phyloP scores from a whole-genome alignment of 2,329 filamentous ascomycete genomes.

The Verticillium isaacii region DNA sequence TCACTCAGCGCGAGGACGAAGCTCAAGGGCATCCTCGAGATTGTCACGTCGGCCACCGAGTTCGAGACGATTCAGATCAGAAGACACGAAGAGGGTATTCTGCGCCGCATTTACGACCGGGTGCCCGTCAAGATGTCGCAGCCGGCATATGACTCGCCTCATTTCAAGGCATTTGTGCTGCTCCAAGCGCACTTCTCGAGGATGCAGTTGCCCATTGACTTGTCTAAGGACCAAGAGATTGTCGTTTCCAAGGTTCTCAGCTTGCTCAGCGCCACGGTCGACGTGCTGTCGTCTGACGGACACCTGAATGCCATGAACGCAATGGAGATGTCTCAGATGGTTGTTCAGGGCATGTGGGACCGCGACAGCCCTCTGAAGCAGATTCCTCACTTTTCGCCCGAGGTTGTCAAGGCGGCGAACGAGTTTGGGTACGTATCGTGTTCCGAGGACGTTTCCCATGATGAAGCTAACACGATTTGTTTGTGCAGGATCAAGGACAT shows the following conservation, averaged over 20 bases:
- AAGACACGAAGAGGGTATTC: conserved; percentile 81
- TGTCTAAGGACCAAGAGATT: conserved; percentile 91
- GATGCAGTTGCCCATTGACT: conserved; percentile 92
- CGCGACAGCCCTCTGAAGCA: conserved; percentile 95
- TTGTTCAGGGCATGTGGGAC: conserved; percentile 98
- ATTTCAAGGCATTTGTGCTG: conserved; percentile 98
- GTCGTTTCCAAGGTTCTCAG: conserved; percentile 81
- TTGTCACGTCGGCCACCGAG: conserved; percentile 93
- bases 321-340: conserved; percentile 99
- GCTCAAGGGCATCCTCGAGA: conserved; percentile 94
- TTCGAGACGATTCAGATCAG: conserved; percentile 94
- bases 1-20: conserved; percentile 86
- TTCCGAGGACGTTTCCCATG: neutral
- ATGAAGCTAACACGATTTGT: neutral
- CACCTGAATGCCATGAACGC: conserved; percentile 96
- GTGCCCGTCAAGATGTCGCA: conserved; percentile 94
- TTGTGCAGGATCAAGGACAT: conserved; percentile 74
- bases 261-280: conserved; percentile 85
- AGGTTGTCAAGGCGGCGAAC: conserved; percentile 77
- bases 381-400: conserved; percentile 87
- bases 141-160: conserved; percentile 81
- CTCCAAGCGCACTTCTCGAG: conserved; percentile 96
- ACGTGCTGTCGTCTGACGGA: conserved; percentile 92
- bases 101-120: conserved; percentile 90
- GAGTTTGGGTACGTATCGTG: conserved; percentile 61